These are phyloP conservation scores for Boletus sp. DNA, from an alignment of 768 basidiomycete species.

Conservation along the genomic window DNA sequence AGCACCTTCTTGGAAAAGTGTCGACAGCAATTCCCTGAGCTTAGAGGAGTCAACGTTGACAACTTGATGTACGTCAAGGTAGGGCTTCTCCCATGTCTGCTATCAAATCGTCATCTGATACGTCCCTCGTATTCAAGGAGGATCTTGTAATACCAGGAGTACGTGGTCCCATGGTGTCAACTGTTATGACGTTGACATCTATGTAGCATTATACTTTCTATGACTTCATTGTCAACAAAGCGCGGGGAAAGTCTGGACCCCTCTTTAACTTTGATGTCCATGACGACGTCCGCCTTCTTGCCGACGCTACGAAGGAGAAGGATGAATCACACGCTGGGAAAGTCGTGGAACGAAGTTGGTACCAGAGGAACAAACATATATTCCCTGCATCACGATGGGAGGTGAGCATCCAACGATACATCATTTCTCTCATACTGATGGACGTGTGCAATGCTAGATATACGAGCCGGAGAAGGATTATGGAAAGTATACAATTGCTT, in stretches of 20 bases:
- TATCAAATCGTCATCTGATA: slow-evolving; percentile 3
- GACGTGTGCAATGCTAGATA: slow-evolving; percentile 44
- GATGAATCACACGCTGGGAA: slow-evolving; percentile 99
- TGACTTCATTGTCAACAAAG: slow-evolving; percentile 98
- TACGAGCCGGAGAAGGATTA: slow-evolving; percentile 95
- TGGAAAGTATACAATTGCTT: slow-evolving; percentile 84
- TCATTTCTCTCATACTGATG: not conserved
- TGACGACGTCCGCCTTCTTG: slow-evolving; percentile 92
- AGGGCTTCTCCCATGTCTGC: slow-evolving; percentile 15
- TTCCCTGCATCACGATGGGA: slow-evolving; percentile 98
- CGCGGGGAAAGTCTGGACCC: slow-evolving; percentile 96
- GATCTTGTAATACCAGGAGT: slow-evolving; percentile 97
- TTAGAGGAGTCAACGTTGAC: slow-evolving; percentile 86
- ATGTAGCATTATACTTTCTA: slow-evolving; percentile 96
- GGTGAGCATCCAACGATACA: slow-evolving; percentile 42
- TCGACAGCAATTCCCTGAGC: slow-evolving; percentile 87
- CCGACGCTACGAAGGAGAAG: slow-evolving; percentile 95
- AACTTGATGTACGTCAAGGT: slow-evolving; percentile 99
- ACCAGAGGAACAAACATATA: slow-evolving; percentile 95
- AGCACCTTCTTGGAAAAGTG: slow-evolving; percentile 89
- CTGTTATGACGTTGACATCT: not conserved
- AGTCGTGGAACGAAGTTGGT: slow-evolving; percentile 95
- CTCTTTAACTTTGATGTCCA: slow-evolving; percentile 99
- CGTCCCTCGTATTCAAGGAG: slow-evolving; percentile 54
- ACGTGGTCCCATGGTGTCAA: slow-evolving; percentile 26